Evolutionary conservation across 1,139 yeast species (phyloP), one percentile per base, ranked within the genome.

Genomic region (Arxiozyma slooffiae): DNA sequence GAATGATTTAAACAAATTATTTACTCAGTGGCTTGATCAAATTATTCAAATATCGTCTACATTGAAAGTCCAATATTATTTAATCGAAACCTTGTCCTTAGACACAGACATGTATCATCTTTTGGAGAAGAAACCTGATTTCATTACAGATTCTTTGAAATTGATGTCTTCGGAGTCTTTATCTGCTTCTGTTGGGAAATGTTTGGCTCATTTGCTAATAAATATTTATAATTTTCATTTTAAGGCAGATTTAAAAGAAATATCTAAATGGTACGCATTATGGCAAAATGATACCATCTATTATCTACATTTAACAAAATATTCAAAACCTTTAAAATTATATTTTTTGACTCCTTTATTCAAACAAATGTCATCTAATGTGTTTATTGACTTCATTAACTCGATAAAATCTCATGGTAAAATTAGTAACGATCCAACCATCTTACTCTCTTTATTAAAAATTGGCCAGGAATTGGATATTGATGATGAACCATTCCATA

Each of bases 161-260:
- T 65, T 74, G 9, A 78, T 85, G 70, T 68, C 73, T 56, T 73
- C 81, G 1, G 80, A 78, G 57, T 77, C 86, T 0, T 64, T 86
- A 50, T 84, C 94, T 0, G 84, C 81, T 56, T 76, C 84, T 1
- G 76, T 83, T 17, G 83, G 87, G 26, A 85, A 82, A 61, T 75
- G 85, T 17, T 58, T 87, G 0, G 71, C 73, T 17, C 65, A 80
- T 0, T 57, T 85, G 1, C 70, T 72, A 50, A 64, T 69, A 30
- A 71, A 71, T 49, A 54, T 69, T 7, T 71, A 69, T 50, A 54
- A 57, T 9, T 59, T 58, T 7, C 64, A 61, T 48, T 58, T 52
- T 36, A 36, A 51, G 2, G 49, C 53, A n/a, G 50, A 58, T 5
- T 36, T 34, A 14, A 9, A 39, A 6, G 57, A 64, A 52, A 61